Base-by-base conservation (phyloP, 371 early-diverging fungal species). In the Actinomortierella wolfii region DNA sequence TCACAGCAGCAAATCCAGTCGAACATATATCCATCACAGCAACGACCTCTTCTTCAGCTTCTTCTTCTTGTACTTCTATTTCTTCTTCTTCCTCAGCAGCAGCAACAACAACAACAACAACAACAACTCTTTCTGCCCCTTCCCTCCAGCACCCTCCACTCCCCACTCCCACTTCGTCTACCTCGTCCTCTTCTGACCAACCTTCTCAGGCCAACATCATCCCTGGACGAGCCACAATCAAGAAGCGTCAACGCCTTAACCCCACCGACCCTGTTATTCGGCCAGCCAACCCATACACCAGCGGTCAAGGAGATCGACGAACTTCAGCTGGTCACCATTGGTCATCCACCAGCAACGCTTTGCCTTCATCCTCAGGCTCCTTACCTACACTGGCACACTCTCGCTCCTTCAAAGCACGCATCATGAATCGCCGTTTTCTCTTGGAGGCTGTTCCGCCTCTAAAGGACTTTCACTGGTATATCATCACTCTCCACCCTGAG, bases 211-310 rank as follows among this genome's bases (percentile, higher is more conserved):
- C 4, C 43, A 58, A 34, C 25, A 59, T 34, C 21, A 59, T 29
- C 23, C 59, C 54, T 14, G 64, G 48, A 17, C 56, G 61, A 23
- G 14, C 61, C 3, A 45, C 60, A 45, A 61, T 69, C 25, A 64
- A 64, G 18, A 69, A 69, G 42, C 47, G 70, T n/a, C 70, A 69
- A 24, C 64, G 70, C 14, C 46, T 69, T 54, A 64, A 60, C 0
- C 18, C 61, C 2, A 26, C 70, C 8, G 48, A 64, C 28, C 29
- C 46, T 18, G 43, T 29, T 8, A 21, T 24, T 18, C 47, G 47
- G 11, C 47, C 47, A 47, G 47, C 20, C 9, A 24, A 34, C 34
- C 34, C 34, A 34, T 34, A 34, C 34, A 6, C 34, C 34, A 4
- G 11, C 34, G 11, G 34, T 11, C 34, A 34, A 34, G 11, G 34